These are phyloP conservation scores for Thalassiosira mediterranea DNA, from an alignment of 352 stramenopile genomes.

Conservation along the genomic window DNA sequence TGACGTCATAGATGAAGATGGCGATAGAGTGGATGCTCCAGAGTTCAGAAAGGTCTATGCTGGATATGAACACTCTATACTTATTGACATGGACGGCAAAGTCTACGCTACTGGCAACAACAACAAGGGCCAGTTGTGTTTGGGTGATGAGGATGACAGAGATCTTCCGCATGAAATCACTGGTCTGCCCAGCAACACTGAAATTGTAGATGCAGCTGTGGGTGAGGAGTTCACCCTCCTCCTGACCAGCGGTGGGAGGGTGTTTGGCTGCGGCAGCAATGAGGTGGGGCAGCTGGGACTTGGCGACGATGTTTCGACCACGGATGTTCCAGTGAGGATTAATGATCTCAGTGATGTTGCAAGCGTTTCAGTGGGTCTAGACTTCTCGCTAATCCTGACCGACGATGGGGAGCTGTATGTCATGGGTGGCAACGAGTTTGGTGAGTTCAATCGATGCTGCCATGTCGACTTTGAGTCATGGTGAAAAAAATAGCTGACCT, in stretches of 20 bases:
- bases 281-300: conserved; percentile 40
- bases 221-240: conserved; percentile 51
- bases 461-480: too few species aligned
- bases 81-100: conserved; percentile 48
- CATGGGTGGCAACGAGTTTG: conserved; percentile 23
- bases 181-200: conserved; percentile 30
- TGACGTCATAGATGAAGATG: conserved; percentile 22
- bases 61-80: conserved; percentile 33
- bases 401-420: conserved; percentile 29
- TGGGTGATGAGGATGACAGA: conserved; percentile 28
- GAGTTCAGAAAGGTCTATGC: conserved; percentile 25
- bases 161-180: conserved; percentile 27
- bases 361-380: conserved; percentile 34
- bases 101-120: conserved; percentile 48
- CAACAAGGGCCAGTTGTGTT: conserved; percentile 39
- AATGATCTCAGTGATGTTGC: conserved; percentile 34
- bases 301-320: conserved; percentile 3
- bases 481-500: too few species aligned
- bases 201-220: conserved; percentile 33
- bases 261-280: conserved; percentile 50
- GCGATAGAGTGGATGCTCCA: conserved; percentile 16
- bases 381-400: conserved; percentile 36
- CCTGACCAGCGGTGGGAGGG: conserved; percentile 18
- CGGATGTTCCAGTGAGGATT: conserved; percentile 19
- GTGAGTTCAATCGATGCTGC: not conserved